Evolutionary conservation across 2,329 filamentous ascomycete genomes (phyloP).

Genomic region (Diaporthe destruens): DNA sequence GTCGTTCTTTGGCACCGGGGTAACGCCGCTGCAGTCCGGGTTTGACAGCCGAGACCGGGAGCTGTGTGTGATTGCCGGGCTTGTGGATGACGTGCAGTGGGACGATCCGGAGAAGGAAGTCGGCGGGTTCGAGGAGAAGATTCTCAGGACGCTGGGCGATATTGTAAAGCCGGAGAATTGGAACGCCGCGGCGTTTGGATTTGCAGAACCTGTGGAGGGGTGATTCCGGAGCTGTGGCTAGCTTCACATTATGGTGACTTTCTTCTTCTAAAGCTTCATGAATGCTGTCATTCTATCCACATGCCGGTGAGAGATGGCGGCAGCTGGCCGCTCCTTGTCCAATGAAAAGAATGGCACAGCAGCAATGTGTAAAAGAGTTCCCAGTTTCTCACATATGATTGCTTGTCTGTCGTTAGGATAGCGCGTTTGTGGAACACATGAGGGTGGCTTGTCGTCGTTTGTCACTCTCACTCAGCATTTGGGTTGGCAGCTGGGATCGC

Average conservation of each 20-base stretch:
- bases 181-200: neutral
- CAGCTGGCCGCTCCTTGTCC: neutral
- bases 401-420: neutral
- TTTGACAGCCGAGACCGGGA: conserved; percentile 3
- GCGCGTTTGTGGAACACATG: neutral
- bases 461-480: neutral
- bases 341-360: neutral
- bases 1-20: conserved; percentile 6
- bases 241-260: too few relatives aligned
- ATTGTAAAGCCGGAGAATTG: conserved; percentile 26
- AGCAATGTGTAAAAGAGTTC: neutral
- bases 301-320: neutral
- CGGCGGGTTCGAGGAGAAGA: conserved; percentile 10
- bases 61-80: conserved; percentile 3
- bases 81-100: conserved; percentile 2
- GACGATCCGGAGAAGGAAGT: conserved; percentile 12
- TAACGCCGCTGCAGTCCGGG: conserved; percentile 8
- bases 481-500: neutral
- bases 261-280: neutral
- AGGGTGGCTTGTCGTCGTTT: neutral
- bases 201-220: neutral
- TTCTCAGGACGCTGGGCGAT: neutral
- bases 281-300: neutral
- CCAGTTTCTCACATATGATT: neutral
- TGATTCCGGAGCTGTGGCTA: neutral